Evolutionary conservation across 352 stramenopile species (phyloP), one percentile per base, ranked within the genome.

Genomic region (Phytopythium litorale): DNA sequence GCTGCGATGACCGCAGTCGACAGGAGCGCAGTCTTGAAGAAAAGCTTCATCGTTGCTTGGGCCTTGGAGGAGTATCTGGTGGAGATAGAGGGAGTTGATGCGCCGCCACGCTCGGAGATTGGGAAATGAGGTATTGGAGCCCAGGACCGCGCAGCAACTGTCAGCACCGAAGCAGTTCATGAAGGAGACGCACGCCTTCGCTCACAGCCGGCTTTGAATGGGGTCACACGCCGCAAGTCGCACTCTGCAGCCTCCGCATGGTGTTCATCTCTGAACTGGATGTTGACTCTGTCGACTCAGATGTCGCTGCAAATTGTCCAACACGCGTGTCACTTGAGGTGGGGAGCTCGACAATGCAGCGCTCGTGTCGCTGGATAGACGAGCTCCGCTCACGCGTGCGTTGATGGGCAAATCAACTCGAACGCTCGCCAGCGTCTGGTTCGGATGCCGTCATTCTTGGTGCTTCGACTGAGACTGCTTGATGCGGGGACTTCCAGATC

Each of bases 21-120:
- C 54, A 60, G 63, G 50, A 73, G 33, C n/a, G 16, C 33, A 48
- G 48, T 12, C 2, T 23, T 15, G 25, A 54, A 35, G 25, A 54
- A 35, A 25, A 21, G 11, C 48, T 54, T 54, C 48, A 54, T 54
- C 4, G 19, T 50, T 48, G 4, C 4, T 18, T 42, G 37, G 16
- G 23, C 6, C 11, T 35, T 21, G 42, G 42, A 23, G 15, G 12
- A 21, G 25, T 7, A 7, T 23, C 1, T 5, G 8, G 4, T 6
- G 43, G 3, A 18, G 21, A 9, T 33, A 23, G 46, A 15, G 23
- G 23, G 6, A 18, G 48, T 30, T 21, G 48, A 21, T 54, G 48
- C 37, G 48, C 23, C 7, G 16, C 25, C 48, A 23, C 13, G 48
- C 16, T 38, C 8, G 48, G 48, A 54, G 48, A 38, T 54, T 54